phyloP scores from a whole-genome alignment of 129 eudicot species.

The Oenanthe sinensis region DNA sequence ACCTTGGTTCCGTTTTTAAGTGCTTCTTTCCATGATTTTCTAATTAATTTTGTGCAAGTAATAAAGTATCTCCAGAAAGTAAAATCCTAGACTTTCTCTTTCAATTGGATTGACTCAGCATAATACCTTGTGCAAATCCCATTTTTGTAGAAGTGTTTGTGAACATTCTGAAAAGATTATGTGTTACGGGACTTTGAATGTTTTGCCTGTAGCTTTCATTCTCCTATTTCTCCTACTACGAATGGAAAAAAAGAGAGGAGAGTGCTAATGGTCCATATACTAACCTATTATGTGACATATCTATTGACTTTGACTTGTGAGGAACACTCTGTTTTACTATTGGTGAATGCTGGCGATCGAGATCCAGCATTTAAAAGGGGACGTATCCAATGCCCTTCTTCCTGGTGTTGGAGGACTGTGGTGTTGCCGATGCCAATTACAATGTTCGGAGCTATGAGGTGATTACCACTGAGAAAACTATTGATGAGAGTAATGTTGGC shows the following conservation, averaged over 20 bases:
- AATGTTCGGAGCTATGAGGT: constrained; percentile 56
- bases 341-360: constrained; percentile 52
- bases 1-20: background rate
- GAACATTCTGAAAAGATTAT: background rate
- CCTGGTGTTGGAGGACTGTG: constrained; percentile 98
- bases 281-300: constrained; percentile 20
- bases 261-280: constrained; percentile 38
- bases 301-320: constrained; percentile 54
- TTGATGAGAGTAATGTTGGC: constrained; percentile 93
- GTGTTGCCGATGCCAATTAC: constrained; percentile 43
- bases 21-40: background rate
- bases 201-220: background rate
- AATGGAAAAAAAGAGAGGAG: too few relatives aligned
- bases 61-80: background rate
- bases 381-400: constrained; percentile 85
- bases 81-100: background rate
- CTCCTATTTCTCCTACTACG: background rate
- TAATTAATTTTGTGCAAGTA: background rate
- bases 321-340: too few relatives aligned
- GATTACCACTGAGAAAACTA: constrained; percentile 80
- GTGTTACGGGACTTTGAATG: background rate
- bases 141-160: background rate
- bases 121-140: background rate
- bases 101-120: background rate
- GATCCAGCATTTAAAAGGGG: constrained; percentile 50